Conservation (phyloP, 305 asterid genomes). For the Withania somnifera region DNA sequence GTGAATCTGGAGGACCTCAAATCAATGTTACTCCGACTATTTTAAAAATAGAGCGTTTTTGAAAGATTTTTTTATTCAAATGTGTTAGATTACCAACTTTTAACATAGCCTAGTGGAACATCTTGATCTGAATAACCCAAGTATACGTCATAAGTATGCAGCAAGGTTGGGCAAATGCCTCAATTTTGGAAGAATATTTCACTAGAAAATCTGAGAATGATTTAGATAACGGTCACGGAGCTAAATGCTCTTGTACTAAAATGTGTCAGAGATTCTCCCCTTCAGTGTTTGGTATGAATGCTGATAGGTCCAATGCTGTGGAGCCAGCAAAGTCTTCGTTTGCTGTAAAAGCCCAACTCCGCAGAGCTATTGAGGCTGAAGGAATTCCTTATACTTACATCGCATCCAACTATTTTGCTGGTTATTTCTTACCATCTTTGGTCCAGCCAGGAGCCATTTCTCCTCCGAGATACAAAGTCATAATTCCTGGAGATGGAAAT, state of each 20-base stretch:
- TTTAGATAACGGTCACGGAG: neutral
- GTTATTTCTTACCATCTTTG: constrained; percentile 43
- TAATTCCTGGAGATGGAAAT: constrained; percentile 60
- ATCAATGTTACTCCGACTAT: neutral
- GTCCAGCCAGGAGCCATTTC: constrained; percentile 38
- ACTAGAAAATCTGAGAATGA: neutral
- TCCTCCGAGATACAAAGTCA: constrained; percentile 53
- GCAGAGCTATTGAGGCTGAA: constrained; percentile 44
- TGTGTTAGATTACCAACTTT: neutral
- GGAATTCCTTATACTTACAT: constrained; percentile 53
- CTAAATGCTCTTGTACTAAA: neutral
- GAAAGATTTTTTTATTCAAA: too few species aligned
- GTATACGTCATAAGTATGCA: neutral
- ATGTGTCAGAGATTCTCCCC: constrained; percentile 55
- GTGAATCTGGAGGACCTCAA: neutral
- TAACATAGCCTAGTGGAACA: neutral
- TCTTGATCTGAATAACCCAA: neutral
- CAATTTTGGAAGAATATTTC: neutral
- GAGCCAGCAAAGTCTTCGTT: constrained; percentile 56
- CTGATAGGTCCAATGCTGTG: constrained; percentile 41
- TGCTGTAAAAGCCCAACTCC: constrained; percentile 29
- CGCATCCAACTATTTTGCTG: constrained; percentile 44
- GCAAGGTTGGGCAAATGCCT: neutral
- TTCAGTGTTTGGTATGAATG: constrained; percentile 64
- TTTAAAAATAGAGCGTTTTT: neutral